Evolutionary conservation across 371 early-diverging fungal genomes (phyloP).

Genomic region (Conidiobolus incongruus): DNA sequence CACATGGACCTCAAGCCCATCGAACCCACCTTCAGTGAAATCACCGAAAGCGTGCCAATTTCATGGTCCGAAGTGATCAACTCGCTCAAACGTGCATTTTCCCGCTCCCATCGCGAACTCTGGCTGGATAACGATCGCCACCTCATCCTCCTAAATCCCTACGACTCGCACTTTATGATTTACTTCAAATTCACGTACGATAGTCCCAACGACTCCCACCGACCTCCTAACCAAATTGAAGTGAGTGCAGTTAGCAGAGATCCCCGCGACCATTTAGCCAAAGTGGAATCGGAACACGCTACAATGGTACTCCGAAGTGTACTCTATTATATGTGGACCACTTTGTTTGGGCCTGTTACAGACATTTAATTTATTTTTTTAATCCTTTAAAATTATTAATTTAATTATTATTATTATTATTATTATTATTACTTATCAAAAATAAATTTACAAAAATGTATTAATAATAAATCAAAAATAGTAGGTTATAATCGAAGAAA

Average conservation of each 20-base stretch:
- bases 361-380: no score
- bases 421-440: no score
- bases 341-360: no score
- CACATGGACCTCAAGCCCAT: neutral
- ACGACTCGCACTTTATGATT: neutral
- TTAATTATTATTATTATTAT: no score
- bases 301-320: neutral
- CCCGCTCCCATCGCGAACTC: neutral
- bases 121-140: neutral
- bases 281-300: neutral
- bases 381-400: no score
- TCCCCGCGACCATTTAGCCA: neutral
- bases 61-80: neutral
- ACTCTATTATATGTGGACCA: conserved; percentile 1
- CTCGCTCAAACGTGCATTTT: neutral
- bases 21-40: neutral
- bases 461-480: no score
- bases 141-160: neutral
- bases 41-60: neutral
- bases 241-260: neutral
- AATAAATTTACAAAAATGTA: no score
- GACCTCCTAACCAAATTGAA: no score
- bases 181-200: conserved; percentile 1
- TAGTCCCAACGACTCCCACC: no score
- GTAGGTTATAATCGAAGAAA: no score